These are phyloP conservation scores for Rhizopogon roseolus DNA, from an alignment of 768 basidiomycete species.

Conservation along the genomic window DNA sequence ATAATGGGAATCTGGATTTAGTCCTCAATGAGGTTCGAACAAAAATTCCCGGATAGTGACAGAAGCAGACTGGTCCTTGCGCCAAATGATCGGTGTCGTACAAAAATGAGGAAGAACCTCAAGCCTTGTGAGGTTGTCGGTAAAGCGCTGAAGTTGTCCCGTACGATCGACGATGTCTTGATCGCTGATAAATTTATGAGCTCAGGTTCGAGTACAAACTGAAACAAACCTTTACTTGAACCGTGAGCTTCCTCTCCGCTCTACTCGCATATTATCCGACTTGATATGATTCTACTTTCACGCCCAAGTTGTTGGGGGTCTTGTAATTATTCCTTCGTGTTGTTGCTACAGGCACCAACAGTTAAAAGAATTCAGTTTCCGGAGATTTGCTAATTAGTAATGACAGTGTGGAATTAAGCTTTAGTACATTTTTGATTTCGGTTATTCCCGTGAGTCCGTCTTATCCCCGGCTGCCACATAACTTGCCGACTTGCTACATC, in stretches of 20 bases:
- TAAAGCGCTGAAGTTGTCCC: slow-evolving; percentile 3
- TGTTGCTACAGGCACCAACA: background rate
- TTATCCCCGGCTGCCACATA: slow-evolving; percentile 23
- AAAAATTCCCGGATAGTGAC: slow-evolving; percentile 20
- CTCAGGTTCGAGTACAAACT: slow-evolving; percentile 17
- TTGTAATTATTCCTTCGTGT: background rate
- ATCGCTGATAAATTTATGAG: slow-evolving; percentile 13
- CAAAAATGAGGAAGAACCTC: slow-evolving; percentile 13
- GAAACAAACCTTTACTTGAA: slow-evolving; percentile 23
- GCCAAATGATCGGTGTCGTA: slow-evolving; percentile 15
- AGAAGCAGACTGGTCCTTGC: slow-evolving; percentile 18
- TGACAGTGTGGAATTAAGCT: slow-evolving; percentile 24
- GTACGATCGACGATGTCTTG: slow-evolving; percentile 3
- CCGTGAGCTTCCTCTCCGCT: background rate
- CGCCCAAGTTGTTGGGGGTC: background rate
- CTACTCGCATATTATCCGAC: background rate
- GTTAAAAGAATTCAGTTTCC: slow-evolving; percentile 20
- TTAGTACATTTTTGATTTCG: slow-evolving; percentile 27
- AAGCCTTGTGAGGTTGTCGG: background rate
- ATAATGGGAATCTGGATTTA: slow-evolving; percentile 23
- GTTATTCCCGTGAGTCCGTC: slow-evolving; percentile 17
- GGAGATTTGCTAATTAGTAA: slow-evolving; percentile 14
- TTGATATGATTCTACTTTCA: background rate
- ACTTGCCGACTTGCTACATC: slow-evolving; percentile 3
- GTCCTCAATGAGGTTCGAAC: slow-evolving; percentile 17